Evolutionary conservation across 208 protist species (phyloP).

Genomic region (Trypanosomatidae sp.): DNA sequence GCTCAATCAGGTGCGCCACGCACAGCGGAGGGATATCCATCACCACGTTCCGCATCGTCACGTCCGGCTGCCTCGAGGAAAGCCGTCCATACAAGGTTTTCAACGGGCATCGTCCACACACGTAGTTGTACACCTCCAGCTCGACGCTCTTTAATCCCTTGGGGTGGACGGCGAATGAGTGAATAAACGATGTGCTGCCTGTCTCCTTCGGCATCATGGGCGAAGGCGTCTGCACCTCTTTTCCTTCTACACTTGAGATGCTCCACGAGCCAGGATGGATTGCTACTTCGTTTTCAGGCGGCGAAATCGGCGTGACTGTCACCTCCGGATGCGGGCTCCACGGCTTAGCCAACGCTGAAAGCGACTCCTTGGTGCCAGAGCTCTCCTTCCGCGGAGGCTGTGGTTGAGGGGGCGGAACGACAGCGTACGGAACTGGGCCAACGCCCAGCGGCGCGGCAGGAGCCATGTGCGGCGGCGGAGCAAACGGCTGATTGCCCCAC

Average conservation of each 20-base stretch:
- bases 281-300: conserved; percentile 19
- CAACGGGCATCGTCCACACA: conserved; percentile 47
- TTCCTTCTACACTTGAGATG: conserved; percentile 14
- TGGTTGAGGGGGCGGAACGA: background rate
- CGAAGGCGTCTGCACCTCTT: conserved; percentile 33
- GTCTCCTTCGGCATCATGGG: conserved; percentile 40
- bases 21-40: conserved; percentile 65
- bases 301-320: conserved; percentile 5
- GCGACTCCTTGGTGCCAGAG: conserved; percentile 13
- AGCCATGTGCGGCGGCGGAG: conserved; percentile 11
- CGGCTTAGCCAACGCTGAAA: conserved; percentile 37
- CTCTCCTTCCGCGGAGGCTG: conserved; percentile 7
- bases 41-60: conserved; percentile 49
- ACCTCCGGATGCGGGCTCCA: conserved; percentile 34
- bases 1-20: conserved; percentile 71
- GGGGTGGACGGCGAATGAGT: conserved; percentile 43
- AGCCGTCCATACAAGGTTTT: conserved; percentile 62
- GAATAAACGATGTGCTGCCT: conserved; percentile 45
- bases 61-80: conserved; percentile 59
- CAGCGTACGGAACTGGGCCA: conserved; percentile 5
- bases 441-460: conserved; percentile 7
- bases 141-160: conserved; percentile 31
- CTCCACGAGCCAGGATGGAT: conserved; percentile 27
- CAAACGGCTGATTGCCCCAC: conserved; percentile 17
- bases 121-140: conserved; percentile 62